Evolutionary conservation across 2,329 filamentous ascomycete species (phyloP).

Genomic region (Phialophora macrospora): DNA sequence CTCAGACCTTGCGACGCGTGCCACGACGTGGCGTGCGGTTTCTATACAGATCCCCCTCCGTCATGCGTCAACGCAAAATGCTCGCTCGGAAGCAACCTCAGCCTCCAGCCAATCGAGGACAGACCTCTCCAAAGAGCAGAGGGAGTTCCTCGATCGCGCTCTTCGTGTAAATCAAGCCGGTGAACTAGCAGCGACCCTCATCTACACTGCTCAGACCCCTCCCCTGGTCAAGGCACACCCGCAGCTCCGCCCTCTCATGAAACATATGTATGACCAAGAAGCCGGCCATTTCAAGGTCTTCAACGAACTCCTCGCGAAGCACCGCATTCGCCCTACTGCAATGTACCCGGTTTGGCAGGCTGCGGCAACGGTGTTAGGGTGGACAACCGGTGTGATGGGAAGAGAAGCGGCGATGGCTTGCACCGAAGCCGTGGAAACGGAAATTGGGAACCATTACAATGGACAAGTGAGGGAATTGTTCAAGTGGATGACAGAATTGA

Average conservation of each 20-base stretch:
- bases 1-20: neutral
- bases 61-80: slow-evolving; percentile 23
- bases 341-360: slow-evolving; percentile 90
- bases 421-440: slow-evolving; percentile 96
- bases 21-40: neutral
- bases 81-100: slow-evolving; percentile 40
- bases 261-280: slow-evolving; percentile 98
- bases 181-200: slow-evolving; percentile 93
- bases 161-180: slow-evolving; percentile 97
- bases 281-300: slow-evolving; percentile 84
- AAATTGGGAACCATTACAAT: slow-evolving; percentile 96
- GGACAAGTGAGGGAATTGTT: slow-evolving; percentile 81
- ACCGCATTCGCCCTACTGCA: slow-evolving; percentile 88
- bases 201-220: slow-evolving; percentile 88
- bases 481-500: slow-evolving; percentile 77
- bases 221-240: slow-evolving; percentile 79
- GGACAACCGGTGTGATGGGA: slow-evolving; percentile 86
- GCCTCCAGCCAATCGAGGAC: slow-evolving; percentile 48
- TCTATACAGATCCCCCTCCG: neutral
- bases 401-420: slow-evolving; percentile 97
- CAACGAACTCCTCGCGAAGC: slow-evolving; percentile 78
- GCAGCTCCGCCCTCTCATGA: slow-evolving; percentile 86
- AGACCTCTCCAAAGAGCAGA: slow-evolving; percentile 71
- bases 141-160: slow-evolving; percentile 75
- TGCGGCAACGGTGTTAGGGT: slow-evolving; percentile 80